phyloP scores from a whole-genome alignment of 495 filamentous ascomycete genomes.

The Parmelia sp. region DNA sequence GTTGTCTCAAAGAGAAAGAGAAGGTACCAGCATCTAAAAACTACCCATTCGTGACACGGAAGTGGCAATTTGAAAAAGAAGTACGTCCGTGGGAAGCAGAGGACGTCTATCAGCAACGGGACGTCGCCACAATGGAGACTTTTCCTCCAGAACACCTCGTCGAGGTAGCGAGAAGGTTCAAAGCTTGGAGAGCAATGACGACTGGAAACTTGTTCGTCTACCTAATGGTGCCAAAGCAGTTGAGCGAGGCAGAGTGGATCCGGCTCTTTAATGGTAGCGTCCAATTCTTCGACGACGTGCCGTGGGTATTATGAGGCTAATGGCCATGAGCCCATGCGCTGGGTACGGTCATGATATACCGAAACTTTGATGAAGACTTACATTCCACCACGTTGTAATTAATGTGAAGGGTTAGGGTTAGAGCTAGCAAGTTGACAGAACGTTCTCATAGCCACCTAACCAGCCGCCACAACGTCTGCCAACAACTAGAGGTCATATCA shows the following conservation, averaged over 20 bases:
- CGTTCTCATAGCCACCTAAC: too few species aligned
- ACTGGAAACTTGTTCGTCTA: neutral
- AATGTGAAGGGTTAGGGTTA: too few species aligned
- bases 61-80: neutral
- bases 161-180: neutral
- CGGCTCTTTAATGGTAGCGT: neutral
- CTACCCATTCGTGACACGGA: neutral
- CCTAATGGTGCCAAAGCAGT: neutral
- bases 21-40: too few species aligned
- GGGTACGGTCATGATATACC: too few species aligned
- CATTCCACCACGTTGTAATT: too few species aligned
- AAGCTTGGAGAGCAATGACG: neutral
- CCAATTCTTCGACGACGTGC: neutral
- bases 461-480: too few species aligned
- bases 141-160: neutral
- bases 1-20: neutral
- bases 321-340: too few species aligned
- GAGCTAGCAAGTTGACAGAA: too few species aligned
- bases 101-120: neutral
- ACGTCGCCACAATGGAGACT: too few species aligned
- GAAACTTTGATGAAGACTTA: too few species aligned
- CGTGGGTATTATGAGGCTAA: neutral
- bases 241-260: neutral
- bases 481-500: too few species aligned
- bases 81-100: neutral